These are phyloP conservation scores for Lentinula detonsa DNA, from an alignment of 768 basidiomycete genomes.

Conservation along the genomic window DNA sequence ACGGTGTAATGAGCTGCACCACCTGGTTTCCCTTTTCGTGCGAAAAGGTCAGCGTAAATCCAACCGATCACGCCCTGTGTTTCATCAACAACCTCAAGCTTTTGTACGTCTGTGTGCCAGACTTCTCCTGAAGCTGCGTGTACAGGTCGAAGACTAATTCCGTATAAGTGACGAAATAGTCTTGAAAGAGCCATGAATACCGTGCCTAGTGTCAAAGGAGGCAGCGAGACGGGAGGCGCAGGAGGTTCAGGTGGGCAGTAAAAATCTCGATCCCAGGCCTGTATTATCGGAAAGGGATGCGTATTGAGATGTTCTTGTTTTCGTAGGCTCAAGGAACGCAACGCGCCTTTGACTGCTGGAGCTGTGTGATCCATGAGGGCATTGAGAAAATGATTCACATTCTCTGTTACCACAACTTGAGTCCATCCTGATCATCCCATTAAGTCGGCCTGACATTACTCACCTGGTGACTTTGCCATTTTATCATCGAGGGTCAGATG, in stretches of 20 bases:
- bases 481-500: slow-evolving; percentile 88
- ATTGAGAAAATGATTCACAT: slow-evolving; percentile 82
- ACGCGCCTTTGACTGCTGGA: slow-evolving; percentile 69
- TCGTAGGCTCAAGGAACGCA: slow-evolving; percentile 56
- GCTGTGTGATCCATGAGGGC: slow-evolving; percentile 76
- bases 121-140: slow-evolving; percentile 70
- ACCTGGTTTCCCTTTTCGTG: slow-evolving; percentile 75
- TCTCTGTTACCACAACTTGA: slow-evolving; percentile 39
- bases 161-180: slow-evolving; percentile 83
- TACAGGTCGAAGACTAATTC: slow-evolving; percentile 73
- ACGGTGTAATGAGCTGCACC: slow-evolving; percentile 99
- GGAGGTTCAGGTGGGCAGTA: slow-evolving; percentile 81
- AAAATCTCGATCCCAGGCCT: slow-evolving; percentile 97
- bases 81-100: slow-evolving; percentile 92
- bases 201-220: slow-evolving; percentile 80
- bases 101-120: slow-evolving; percentile 86
- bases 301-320: slow-evolving; percentile 73
- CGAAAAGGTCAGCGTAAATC: slow-evolving; percentile 92
- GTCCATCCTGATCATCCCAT: neutral
- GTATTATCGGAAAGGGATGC: slow-evolving; percentile 54
- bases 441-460: slow-evolving; percentile 12
- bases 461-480: slow-evolving; percentile 94
- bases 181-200: slow-evolving; percentile 89
- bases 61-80: slow-evolving; percentile 82
- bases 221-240: slow-evolving; percentile 66